Conservation (phyloP, 2,329 filamentous ascomycete species). For the Calonectria honghensis region DNA sequence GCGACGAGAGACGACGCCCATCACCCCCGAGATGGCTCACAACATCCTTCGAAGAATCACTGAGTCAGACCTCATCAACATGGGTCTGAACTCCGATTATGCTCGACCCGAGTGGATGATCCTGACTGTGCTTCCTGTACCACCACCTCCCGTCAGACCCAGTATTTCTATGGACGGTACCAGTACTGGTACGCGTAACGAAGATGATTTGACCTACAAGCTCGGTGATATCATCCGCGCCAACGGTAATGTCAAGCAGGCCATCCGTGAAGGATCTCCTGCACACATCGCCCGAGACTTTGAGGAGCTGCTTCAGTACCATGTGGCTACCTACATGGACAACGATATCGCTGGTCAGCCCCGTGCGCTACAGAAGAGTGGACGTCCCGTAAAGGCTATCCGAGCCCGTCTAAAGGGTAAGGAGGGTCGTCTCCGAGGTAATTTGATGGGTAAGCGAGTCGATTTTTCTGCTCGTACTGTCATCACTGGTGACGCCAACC, state of each 20-base stretch:
- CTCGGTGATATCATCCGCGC: conserved; percentile 98
- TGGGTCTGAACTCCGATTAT: conserved; percentile 96
- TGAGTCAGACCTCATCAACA: conserved; percentile 86
- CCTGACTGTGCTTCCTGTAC: conserved; percentile 94
- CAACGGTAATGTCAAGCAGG: conserved; percentile 94
- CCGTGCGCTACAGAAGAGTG: conserved; percentile 96
- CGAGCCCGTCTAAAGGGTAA: conserved; percentile 99
- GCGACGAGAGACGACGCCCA: conserved; percentile 85
- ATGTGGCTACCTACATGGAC: conserved; percentile 99
- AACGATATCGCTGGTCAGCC: conserved; percentile 98
- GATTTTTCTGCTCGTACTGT: conserved; percentile 99
- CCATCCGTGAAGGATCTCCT: conserved; percentile 92
- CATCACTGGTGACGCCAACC: conserved; percentile 98
- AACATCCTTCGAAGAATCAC: conserved; percentile 91
- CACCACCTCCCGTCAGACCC: conserved; percentile 94
- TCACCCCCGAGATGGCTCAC: conserved; percentile 89
- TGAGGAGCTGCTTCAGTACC: conserved; percentile 93
- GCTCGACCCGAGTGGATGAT: conserved; percentile 99
- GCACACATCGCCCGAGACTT: conserved; percentile 95
- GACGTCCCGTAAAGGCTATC: conserved; percentile 96
- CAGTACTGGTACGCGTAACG: conserved; percentile 92
- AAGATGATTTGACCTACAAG: conserved; percentile 99
- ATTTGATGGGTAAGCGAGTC: conserved; percentile 99
- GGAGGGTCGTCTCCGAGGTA: conserved; percentile 97
- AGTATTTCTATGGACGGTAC: conserved; percentile 98